Evolutionary conservation across 306 rosid species (phyloP).

Genomic region (Coriaria nepalensis): DNA sequence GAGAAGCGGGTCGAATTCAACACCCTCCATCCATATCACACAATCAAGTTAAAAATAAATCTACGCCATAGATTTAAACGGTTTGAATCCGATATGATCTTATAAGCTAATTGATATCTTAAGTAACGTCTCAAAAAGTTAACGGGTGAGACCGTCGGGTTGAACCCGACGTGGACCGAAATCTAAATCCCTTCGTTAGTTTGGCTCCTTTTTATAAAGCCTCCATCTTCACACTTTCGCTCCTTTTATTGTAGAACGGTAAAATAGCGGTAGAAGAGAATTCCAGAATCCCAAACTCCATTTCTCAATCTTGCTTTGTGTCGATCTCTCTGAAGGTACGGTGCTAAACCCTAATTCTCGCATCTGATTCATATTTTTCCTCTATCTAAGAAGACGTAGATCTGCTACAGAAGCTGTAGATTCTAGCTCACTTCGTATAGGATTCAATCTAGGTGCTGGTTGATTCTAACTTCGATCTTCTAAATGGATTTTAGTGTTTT

Average conservation of each 20-base stretch:
- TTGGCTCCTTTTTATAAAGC: conserved; percentile 11
- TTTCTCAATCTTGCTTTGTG: neutral
- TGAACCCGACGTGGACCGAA: too few relatives aligned
- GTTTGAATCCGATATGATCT: too few relatives aligned
- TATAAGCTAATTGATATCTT: too few relatives aligned
- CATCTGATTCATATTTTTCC: conserved; percentile 16
- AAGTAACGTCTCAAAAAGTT: too few relatives aligned
- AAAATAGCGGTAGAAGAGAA: conserved; percentile 19
- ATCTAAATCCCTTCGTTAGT: too few relatives aligned
- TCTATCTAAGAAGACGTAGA: conserved; percentile 17
- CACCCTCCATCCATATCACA: too few relatives aligned
- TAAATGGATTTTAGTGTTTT: too few relatives aligned
- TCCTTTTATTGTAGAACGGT: neutral
- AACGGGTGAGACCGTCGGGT: too few relatives aligned
- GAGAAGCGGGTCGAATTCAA: too few relatives aligned
- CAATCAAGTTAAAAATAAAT: too few relatives aligned
- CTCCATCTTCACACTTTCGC: neutral
- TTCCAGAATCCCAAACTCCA: conserved; percentile 26
- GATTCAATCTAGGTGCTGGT: neutral
- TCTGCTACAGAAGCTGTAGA: conserved; percentile 19
- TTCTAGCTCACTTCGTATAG: neutral
- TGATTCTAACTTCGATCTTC: too few relatives aligned
- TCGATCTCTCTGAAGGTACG: conserved; percentile 31
- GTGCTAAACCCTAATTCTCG: conserved; percentile 3
- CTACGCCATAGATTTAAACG: too few relatives aligned